These are phyloP conservation scores for Erysiphe pisi DNA, from an alignment of 2,329 filamentous ascomycete genomes.

Conservation along the genomic window DNA sequence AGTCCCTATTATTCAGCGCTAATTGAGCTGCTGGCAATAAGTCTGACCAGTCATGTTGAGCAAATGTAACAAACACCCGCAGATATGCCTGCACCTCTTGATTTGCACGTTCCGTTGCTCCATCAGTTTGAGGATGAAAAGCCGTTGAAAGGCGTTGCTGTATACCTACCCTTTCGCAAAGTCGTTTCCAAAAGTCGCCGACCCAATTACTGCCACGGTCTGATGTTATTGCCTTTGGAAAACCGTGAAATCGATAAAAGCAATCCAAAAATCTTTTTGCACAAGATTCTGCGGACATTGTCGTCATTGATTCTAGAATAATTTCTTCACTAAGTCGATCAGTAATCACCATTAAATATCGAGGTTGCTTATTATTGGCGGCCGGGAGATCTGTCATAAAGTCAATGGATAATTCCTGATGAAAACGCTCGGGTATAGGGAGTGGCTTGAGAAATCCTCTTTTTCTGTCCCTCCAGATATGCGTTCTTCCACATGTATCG, in stretches of 20 bases:
- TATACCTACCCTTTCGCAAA: neutral
- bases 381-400: constrained; percentile 9
- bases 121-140: neutral
- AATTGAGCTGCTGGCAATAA: constrained; percentile 37
- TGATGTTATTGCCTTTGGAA: neutral
- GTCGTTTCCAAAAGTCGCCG: neutral
- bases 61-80: constrained; percentile 47
- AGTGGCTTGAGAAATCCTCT: neutral
- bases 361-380: neutral
- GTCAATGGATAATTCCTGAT: neutral
- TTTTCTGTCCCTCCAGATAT: neutral
- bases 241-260: neutral
- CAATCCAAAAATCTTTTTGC: neutral
- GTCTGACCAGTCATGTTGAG: constrained; percentile 85
- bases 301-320: neutral
- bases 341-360: neutral
- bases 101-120: no score
- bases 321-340: neutral
- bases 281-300: neutral
- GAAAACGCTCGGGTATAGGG: neutral
- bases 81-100: neutral
- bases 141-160: constrained; percentile 13
- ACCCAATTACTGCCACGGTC: neutral
- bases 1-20: constrained; percentile 11
- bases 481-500: neutral